These are phyloP conservation scores for Rhododendron griersonianum DNA, from an alignment of 148 eudicot genomes.

Conservation along the genomic window DNA sequence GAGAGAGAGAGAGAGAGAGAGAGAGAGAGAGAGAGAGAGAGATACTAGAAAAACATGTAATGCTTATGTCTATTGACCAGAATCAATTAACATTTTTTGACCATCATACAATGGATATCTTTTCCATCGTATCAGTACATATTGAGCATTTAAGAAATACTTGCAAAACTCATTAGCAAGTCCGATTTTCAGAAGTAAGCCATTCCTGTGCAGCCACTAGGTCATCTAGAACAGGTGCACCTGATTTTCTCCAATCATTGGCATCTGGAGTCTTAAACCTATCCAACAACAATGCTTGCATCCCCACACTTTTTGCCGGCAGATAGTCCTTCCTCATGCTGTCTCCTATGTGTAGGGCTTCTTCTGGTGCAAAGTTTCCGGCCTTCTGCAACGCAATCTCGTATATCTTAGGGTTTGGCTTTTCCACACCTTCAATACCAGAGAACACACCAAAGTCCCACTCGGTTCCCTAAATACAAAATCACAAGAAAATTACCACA, in stretches of 20 bases:
- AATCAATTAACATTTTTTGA: background rate
- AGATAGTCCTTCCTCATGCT: conserved; percentile 85
- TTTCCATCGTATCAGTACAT: background rate
- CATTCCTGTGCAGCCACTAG: conserved; percentile 58
- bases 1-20: too few relatives aligned
- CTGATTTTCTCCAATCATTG: conserved; percentile 67
- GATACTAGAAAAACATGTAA: background rate
- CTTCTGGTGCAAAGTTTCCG: conserved; percentile 70
- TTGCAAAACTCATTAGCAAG: background rate
- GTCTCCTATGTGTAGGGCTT: conserved; percentile 82
- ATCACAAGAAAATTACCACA: background rate
- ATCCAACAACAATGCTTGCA: conserved; percentile 83
- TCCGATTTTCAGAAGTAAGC: conserved; percentile 24
- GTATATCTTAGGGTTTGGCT: conserved; percentile 77
- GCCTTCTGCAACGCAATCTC: conserved; percentile 85
- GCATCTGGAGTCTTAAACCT: conserved; percentile 88
- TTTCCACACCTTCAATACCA: conserved; percentile 92
- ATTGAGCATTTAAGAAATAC: background rate
- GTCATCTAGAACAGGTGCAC: conserved; percentile 75
- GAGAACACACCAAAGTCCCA: conserved; percentile 98
- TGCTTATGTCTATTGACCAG: background rate
- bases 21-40: background rate
- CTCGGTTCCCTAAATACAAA: conserved; percentile 61
- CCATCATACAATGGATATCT: background rate
- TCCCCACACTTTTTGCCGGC: conserved; percentile 81